Conservation (phyloP, 2,329 filamentous ascomycete genomes). For the Exophiala sp. region DNA sequence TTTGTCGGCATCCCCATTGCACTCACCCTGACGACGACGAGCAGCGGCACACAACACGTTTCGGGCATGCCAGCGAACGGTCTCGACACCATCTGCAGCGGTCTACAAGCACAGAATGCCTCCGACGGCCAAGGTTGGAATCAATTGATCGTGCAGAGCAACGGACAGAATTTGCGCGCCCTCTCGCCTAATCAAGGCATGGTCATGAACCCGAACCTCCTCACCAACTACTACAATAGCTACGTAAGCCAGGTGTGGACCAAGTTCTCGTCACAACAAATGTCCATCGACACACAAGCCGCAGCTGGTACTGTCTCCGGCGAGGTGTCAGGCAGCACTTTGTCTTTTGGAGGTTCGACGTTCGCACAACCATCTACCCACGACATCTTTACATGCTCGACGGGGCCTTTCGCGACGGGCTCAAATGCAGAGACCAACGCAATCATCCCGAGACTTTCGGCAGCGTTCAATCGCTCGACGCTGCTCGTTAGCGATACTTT, state of each 20-base stretch:
- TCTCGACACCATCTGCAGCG: conserved; percentile 53
- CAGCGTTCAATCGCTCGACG: conserved; percentile 72
- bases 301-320: conserved; percentile 53
- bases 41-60: conserved; percentile 49
- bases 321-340: conserved; percentile 40
- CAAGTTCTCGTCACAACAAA: conserved; percentile 42
- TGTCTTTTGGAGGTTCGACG: conserved; percentile 44
- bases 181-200: conserved; percentile 45
- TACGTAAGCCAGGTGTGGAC: conserved; percentile 53
- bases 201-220: conserved; percentile 43
- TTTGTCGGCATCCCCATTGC: conserved; percentile 65
- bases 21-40: conserved; percentile 46
- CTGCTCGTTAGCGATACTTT: conserved; percentile 48
- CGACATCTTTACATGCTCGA: conserved; percentile 66
- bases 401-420: conserved; percentile 54
- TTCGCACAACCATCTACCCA: conserved; percentile 57
- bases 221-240: conserved; percentile 50
- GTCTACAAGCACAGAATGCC: conserved; percentile 53
- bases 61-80: conserved; percentile 58
- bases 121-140: conserved; percentile 61
- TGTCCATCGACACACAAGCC: conserved; percentile 65
- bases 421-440: conserved; percentile 52
- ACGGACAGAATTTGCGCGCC: conserved; percentile 40
- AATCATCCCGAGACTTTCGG: conserved; percentile 69
- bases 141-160: conserved; percentile 50